Conservation (phyloP, 2,329 filamentous ascomycete species). For the Fusarium sterilihyphosum region DNA sequence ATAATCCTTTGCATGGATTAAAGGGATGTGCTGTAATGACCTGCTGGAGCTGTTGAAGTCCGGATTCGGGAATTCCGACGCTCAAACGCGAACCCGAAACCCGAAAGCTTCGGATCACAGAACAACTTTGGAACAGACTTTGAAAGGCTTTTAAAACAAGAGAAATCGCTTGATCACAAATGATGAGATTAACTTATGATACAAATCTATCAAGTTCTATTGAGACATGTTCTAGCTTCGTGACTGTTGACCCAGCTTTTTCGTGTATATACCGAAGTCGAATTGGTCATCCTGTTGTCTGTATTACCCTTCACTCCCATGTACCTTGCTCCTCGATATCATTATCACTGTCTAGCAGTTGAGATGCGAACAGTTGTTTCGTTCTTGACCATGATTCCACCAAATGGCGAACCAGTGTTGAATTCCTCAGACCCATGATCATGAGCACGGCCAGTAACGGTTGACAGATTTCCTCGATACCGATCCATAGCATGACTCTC, state of each 20-base stretch:
- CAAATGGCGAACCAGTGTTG: background rate
- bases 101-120: background rate
- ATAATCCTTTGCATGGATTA: background rate
- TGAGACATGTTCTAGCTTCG: background rate
- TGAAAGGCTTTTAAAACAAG: background rate
- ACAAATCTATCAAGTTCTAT: background rate
- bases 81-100: background rate
- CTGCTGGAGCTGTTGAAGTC: background rate
- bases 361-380: conserved; percentile 31
- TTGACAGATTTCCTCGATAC: conserved; percentile 19
- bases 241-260: background rate
- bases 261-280: no score
- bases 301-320: background rate
- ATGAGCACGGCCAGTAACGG: conserved; percentile 16
- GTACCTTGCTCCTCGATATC: background rate
- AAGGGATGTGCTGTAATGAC: fast-evolving
- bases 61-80: fast-evolving
- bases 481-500: conserved; percentile 36
- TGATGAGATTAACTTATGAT: background rate
- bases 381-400: conserved; percentile 41
- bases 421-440: background rate
- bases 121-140: background rate
- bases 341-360: background rate
- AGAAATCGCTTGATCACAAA: no score
- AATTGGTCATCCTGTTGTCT: background rate